Percentiles rank a stretch among this genome's conserved stretches.
phyloP scores from a whole-genome alignment of 495 filamentous ascomycete genomes.

The Ascobolus immersus region DNA sequence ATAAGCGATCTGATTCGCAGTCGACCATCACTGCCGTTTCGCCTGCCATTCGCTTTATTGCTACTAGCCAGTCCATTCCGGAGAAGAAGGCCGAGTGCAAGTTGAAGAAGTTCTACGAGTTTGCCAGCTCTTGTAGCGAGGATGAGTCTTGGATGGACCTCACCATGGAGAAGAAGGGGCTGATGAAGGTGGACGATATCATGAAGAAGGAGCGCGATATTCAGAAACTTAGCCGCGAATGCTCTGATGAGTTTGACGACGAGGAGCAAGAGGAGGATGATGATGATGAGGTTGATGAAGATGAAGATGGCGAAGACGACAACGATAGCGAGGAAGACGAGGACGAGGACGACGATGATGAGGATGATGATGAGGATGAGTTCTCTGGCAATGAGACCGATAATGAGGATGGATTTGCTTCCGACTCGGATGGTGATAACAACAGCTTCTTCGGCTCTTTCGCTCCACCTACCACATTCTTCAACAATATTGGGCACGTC shows the following conservation, averaged over 20 bases:
- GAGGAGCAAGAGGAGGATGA: constrained; percentile 26
- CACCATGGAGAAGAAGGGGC: constrained; percentile 13
- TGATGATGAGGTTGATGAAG: constrained; percentile 17
- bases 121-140: constrained; percentile 32
- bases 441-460: constrained; percentile 21
- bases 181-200: constrained; percentile 42
- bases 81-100: too few relatives aligned
- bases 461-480: constrained; percentile 1
- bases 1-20: constrained; percentile 23
- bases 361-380: constrained; percentile 20
- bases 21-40: neutral
- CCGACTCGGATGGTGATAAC: constrained; percentile 57
- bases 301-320: constrained; percentile 22
- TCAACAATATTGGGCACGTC: too few relatives aligned
- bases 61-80: too few relatives aligned
- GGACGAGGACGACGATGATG: constrained; percentile 20
- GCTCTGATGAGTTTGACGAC: constrained; percentile 49
- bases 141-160: constrained; percentile 16
- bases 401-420: constrained; percentile 75
- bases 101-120: constrained; percentile 57
- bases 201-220: constrained; percentile 75
- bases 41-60: constrained; percentile 32
- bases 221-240: constrained; percentile 66
- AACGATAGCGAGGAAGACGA: constrained; percentile 25
- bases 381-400: constrained; percentile 76